These are phyloP conservation scores for Boletellus deceptivus DNA, from an alignment of 1,284 basidiomycete genomes.

Conservation along the genomic window DNA sequence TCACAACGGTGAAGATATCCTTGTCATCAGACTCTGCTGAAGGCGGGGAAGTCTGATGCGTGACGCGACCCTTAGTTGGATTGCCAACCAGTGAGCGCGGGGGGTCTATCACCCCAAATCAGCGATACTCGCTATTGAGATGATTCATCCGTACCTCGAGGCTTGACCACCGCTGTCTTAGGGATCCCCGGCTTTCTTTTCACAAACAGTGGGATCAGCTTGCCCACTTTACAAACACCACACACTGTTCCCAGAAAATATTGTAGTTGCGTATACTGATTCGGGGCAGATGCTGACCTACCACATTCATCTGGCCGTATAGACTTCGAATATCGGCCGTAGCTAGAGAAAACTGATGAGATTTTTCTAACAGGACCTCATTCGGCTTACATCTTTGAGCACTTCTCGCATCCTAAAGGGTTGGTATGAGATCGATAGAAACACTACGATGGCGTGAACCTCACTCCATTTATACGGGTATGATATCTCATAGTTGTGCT, in stretches of 20 bases:
- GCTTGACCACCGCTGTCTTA: constrained; percentile 44
- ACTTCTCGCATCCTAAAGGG: constrained; percentile 58
- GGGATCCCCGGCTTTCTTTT: constrained; percentile 38
- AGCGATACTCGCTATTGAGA: neutral
- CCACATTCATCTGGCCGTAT: constrained; percentile 67
- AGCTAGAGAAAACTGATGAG: constrained; percentile 42
- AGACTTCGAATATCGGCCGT: constrained; percentile 75
- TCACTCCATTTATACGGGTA: constrained; percentile 79
- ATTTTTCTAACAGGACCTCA: neutral
- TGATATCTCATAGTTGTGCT: constrained; percentile 72
- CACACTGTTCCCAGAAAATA: constrained; percentile 36
- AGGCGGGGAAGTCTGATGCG: neutral
- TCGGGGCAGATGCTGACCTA: constrained; percentile 33
- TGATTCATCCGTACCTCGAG: constrained; percentile 41
- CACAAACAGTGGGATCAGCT: constrained; percentile 54
- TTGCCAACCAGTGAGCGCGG: constrained; percentile 9
- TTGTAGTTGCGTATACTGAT: neutral
- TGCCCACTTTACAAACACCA: constrained; percentile 52
- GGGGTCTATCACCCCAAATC: constrained; percentile 14
- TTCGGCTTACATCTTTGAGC: constrained; percentile 59
- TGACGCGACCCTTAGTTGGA: neutral
- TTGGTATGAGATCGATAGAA: neutral
- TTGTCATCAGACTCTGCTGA: constrained; percentile 1
- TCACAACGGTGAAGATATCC: constrained; percentile 7
- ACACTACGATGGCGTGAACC: constrained; percentile 23